Percentiles rank a stretch among this genome's conserved stretches.
Conservation (phyloP, 78 protist genomes). For the Dictyostelium intermedium region DNA sequence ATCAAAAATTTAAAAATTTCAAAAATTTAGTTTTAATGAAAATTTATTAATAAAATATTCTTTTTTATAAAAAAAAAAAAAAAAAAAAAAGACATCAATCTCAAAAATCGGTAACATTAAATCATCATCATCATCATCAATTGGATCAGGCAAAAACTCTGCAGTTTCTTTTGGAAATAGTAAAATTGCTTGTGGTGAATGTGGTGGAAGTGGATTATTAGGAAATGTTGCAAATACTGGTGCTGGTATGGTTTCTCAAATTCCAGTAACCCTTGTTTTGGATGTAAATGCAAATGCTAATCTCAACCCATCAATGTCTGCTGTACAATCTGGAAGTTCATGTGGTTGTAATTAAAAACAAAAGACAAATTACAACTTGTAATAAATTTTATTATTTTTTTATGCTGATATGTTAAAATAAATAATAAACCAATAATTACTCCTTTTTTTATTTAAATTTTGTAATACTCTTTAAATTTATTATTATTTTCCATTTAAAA, state of each 20-base stretch:
- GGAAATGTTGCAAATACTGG: neutral
- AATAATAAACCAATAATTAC: neutral
- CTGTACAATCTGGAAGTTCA: neutral
- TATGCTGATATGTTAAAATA: too few species aligned
- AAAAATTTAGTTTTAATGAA: neutral
- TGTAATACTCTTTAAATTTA: too few species aligned
- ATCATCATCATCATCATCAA: neutral
- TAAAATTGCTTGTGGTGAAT: neutral
- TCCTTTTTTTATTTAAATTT: too few species aligned
- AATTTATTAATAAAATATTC: neutral
- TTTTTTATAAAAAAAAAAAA: neutral
- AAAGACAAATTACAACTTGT: too few species aligned
- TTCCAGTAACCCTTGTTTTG: neutral
- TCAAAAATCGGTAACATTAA: neutral
- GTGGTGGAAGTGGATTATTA: neutral
- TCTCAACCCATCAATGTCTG: neutral
- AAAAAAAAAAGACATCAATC: neutral
- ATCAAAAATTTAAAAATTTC: neutral
- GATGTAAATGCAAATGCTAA: neutral
- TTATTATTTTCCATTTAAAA: too few species aligned
- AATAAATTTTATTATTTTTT: too few species aligned
- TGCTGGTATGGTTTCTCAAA: neutral
- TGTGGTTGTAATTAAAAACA: constrained; percentile 5
- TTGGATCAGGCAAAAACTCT: neutral
- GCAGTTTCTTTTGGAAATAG: neutral